Base-by-base conservation (phyloP, 2,329 filamentous ascomycete genomes). In the Pyrenochaeta sp. region DNA sequence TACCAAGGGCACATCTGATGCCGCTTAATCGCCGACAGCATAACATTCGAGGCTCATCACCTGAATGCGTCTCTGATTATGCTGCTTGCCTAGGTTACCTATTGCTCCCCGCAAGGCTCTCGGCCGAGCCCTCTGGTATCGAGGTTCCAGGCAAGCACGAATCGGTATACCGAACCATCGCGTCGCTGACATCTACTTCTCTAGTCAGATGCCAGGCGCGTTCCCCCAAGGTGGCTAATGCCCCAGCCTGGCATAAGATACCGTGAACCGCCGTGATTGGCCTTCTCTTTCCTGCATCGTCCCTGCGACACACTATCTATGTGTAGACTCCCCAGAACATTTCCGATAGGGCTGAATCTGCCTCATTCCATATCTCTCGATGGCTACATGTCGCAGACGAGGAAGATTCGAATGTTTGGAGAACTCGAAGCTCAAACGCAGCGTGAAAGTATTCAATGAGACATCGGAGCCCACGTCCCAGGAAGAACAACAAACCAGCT, bases 241-340 rank as follows among this genome's bases (percentile, higher is more conserved):
- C 7, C 5, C 15, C 7, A 17, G 27, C 27, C 19, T 14, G 8
- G 11, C 7, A 18, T n/a, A 22, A 34, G 22, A 6, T 34, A 20
- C 31, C 31, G 31, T 20, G 15, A 13, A 34, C 18, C 18, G 31
- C 31, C 31, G 31, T 34, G 19, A 34, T 34, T 34, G 31, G 31
- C 31, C n/a, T 22, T 8, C 9, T 3, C 11, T 22, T 14, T 34
- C 31, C 19, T 21, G 9, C 19, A 13, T n/a, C n/a, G n/a, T n/a
- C n/a, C n/a, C n/a, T n/a, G n/a, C n/a, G n/a, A n/a, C n/a, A n/a
- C n/a, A n/a, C n/a, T n/a, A n/a, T n/a, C n/a, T n/a, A n/a, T n/a
- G n/a, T n/a, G n/a, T n/a, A n/a, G n/a, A n/a, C n/a, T n/a, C n/a
- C n/a, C n/a, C n/a, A n/a, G n/a, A n/a, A n/a, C n/a, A n/a, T n/a